Base-by-base conservation (phyloP, 1,139 yeast species). In the Taiozyma sp. region DNA sequence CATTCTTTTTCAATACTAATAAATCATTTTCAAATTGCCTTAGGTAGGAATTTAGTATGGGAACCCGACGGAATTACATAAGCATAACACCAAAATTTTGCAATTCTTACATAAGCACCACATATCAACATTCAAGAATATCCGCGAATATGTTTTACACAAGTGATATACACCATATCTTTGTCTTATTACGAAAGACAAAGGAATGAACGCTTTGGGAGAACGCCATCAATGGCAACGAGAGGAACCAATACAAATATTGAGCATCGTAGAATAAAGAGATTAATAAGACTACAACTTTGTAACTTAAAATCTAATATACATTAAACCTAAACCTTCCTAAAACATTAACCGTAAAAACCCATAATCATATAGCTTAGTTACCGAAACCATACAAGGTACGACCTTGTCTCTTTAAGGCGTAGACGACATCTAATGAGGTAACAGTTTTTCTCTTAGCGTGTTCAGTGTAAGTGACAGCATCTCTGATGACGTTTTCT, bases 331-430 rank as follows among this genome's bases (percentile, higher is more conserved):
- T 37, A 37, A 37, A 37, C 41, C 41, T 19, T 21, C 41, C 41
- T 19, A 37, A 37, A 37, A 37, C 41, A 37, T 37, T 37, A 37
- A 37, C 41, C 41, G 41, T 37, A 37, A 37, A 37, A 37, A 9
- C 41, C 22, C 41, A 37, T 37, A 19, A 37, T 19, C 22, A 37
- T 37, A 37, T 37, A 53, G 45, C 54, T 66, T 87, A 93, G 84
- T 97, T 97, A 80, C 98, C 98, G 88, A 93, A 93, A 89, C 99
- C 99, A 75, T 93, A 93, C 78, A 93, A 86, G 80, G 98, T 93
- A 81, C 98, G 88, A 73, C 99, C 99, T 81, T 93, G 97, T 85
- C 98, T 90, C 93, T 93, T 93, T 78, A 93, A 87, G 67, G 98
- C 98, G 76, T 93, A 93, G 68, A 93, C 98, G 63, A 93, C 98